phyloP scores from a whole-genome alignment of 2,329 filamentous ascomycete genomes.

The Aspergillus intermedius region DNA sequence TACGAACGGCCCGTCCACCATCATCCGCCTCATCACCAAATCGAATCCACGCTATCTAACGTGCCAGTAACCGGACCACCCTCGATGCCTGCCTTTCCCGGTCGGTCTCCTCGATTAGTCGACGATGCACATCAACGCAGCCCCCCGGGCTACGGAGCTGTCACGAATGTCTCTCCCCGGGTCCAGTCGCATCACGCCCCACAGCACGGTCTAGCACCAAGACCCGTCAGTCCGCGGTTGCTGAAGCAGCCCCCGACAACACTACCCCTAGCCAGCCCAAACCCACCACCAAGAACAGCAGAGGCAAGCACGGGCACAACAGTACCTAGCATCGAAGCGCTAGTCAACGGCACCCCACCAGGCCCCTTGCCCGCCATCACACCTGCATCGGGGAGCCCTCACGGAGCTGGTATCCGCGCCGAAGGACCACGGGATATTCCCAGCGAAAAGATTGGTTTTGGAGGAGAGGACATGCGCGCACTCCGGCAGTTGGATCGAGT shows the following conservation, averaged over 20 bases:
- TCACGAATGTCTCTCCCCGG: slow-evolving; percentile 22
- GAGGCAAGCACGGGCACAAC: slow-evolving; percentile 17
- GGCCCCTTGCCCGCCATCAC: slow-evolving; percentile 20
- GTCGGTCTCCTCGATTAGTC: slow-evolving; percentile 22
- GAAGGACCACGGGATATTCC: slow-evolving; percentile 50
- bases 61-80: slow-evolving; percentile 13
- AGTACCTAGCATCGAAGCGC: slow-evolving; percentile 50
- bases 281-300: neutral
- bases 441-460: slow-evolving; percentile 51
- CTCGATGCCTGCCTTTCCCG: slow-evolving; percentile 16
- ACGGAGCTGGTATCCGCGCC: slow-evolving; percentile 4
- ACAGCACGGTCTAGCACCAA: slow-evolving; percentile 16
- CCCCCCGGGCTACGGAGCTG: slow-evolving; percentile 21
- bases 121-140: slow-evolving; percentile 22
- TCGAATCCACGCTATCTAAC: slow-evolving; percentile 22
- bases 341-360: slow-evolving; percentile 34
- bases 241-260: slow-evolving; percentile 18
- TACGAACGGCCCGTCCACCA: slow-evolving; percentile 31
- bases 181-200: slow-evolving; percentile 17
- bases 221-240: slow-evolving; percentile 20
- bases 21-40: slow-evolving; percentile 18
- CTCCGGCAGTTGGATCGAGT: slow-evolving; percentile 58
- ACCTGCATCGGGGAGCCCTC: slow-evolving; percentile 6
- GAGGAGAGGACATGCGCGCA: slow-evolving; percentile 58
- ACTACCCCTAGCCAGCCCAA: slow-evolving; percentile 8